These are phyloP conservation scores for Myxozyma vanderwaltii DNA, from an alignment of 805 yeast species.

Conservation along the genomic window DNA sequence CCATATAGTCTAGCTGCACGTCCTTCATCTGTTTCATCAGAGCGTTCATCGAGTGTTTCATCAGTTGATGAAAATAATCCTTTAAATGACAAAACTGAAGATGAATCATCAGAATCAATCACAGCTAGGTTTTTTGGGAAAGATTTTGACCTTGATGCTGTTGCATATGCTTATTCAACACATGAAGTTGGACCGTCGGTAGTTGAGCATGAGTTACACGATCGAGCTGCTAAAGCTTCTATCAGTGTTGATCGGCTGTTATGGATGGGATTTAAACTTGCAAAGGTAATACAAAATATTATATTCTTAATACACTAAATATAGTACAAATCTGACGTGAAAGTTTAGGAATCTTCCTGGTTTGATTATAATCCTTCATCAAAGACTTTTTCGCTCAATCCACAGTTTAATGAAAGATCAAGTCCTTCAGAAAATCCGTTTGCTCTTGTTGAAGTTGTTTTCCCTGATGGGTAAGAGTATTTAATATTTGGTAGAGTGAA, in stretches of 20 bases:
- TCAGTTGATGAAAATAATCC: neutral
- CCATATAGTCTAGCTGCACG: neutral
- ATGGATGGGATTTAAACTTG: conserved; percentile 26
- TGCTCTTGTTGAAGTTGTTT: neutral
- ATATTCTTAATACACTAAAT: neutral
- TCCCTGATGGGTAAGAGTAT: neutral
- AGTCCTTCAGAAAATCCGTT: neutral
- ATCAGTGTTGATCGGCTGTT: conserved; percentile 24
- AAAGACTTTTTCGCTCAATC: neutral
- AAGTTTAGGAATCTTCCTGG: conserved; percentile 5
- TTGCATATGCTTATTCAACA: neutral
- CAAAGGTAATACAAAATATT: conserved; percentile 7
- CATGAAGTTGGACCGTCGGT: conserved; percentile 17
- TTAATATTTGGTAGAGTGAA: too few species aligned
- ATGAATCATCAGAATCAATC: neutral
- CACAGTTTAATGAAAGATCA: neutral
- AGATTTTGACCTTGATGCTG: conserved; percentile 9
- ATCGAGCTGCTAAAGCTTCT: neutral
- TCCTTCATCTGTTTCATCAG: neutral
- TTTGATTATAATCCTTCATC: neutral
- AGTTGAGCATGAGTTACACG: neutral
- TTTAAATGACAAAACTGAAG: neutral
- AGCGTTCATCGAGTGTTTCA: neutral
- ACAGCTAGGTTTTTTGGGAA: neutral
- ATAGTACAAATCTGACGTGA: neutral